Evolutionary conservation across 2,329 filamentous ascomycete genomes (phyloP).

Genomic region (Cryphonectria radicalis): DNA sequence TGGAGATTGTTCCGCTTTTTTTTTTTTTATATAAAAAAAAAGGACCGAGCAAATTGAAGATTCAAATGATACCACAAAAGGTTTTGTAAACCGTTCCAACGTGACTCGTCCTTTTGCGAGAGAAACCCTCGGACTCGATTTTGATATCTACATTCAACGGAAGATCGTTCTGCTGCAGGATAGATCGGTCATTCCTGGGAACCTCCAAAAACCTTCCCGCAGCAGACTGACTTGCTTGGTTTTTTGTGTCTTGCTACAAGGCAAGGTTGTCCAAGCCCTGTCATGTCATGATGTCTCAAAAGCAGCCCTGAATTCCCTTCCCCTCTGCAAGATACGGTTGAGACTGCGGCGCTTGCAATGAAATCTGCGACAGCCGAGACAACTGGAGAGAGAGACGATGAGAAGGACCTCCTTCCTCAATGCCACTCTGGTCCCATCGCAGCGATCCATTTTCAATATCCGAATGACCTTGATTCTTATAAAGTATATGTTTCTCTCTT

Average conservation of each 20-base stretch:
- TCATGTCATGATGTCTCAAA: background rate
- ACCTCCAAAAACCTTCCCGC: too few species aligned
- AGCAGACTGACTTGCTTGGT: too few species aligned
- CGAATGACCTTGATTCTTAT: background rate
- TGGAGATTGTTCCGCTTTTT: background rate
- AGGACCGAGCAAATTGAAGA: conserved; percentile 5
- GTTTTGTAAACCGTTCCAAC: background rate
- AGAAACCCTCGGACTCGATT: background rate
- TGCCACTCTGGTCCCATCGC: background rate
- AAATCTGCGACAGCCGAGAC: background rate
- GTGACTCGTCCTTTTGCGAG: background rate
- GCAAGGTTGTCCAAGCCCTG: background rate
- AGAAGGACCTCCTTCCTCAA: background rate
- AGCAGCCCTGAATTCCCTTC: background rate
- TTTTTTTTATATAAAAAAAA: too few species aligned
- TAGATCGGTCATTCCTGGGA: too few species aligned
- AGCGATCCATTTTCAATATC: background rate
- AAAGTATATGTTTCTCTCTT: background rate
- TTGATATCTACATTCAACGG: too few species aligned
- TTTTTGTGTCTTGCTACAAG: too few species aligned
- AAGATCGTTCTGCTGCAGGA: too few species aligned
- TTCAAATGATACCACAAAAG: conserved; percentile 9
- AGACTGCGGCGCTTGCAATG: background rate
- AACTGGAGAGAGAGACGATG: background rate
- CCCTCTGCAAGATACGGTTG: background rate